Conservation (phyloP, 2,329 filamentous ascomycete species). For the Pseudogymnoascus sp. region DNA sequence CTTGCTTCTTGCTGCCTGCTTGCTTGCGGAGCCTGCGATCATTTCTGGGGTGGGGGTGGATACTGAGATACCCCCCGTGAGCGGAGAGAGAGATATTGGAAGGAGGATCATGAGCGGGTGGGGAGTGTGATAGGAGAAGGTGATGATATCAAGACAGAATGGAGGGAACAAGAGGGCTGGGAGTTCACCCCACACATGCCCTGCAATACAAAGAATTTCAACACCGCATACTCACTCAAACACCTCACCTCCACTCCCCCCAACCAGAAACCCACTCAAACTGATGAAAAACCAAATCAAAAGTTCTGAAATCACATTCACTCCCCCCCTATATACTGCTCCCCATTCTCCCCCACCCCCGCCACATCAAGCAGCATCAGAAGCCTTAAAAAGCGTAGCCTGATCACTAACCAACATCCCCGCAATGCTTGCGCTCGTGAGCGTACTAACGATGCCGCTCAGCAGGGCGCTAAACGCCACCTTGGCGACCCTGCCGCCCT, state of each 20-base stretch:
- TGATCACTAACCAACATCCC: slow-evolving; percentile 61
- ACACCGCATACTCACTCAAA: neutral
- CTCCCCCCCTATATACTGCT: neutral
- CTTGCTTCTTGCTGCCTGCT: neutral
- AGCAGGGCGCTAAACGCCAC: slow-evolving; percentile 70
- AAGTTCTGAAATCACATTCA: neutral
- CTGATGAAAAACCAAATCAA: neutral
- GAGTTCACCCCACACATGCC: neutral
- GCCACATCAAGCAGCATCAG: neutral
- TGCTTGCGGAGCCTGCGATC: neutral
- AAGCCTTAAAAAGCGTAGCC: slow-evolving; percentile 9
- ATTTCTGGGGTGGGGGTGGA: neutral
- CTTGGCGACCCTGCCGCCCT: slow-evolving; percentile 64
- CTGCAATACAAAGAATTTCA: neutral
- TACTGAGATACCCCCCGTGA: neutral
- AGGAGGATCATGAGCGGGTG: too few relatives aligned
- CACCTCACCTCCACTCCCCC: neutral
- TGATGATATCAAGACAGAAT: neutral
- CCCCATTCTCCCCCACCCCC: neutral
- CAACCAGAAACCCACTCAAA: neutral
- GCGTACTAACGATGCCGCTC: slow-evolving; percentile 68
- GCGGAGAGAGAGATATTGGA: neutral
- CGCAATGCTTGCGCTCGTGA: slow-evolving; percentile 70
- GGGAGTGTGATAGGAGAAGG: neutral
- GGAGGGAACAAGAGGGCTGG: neutral